These are phyloP conservation scores for Gaultheria prostrata DNA, from an alignment of 148 eudicot species.

Conservation along the genomic window DNA sequence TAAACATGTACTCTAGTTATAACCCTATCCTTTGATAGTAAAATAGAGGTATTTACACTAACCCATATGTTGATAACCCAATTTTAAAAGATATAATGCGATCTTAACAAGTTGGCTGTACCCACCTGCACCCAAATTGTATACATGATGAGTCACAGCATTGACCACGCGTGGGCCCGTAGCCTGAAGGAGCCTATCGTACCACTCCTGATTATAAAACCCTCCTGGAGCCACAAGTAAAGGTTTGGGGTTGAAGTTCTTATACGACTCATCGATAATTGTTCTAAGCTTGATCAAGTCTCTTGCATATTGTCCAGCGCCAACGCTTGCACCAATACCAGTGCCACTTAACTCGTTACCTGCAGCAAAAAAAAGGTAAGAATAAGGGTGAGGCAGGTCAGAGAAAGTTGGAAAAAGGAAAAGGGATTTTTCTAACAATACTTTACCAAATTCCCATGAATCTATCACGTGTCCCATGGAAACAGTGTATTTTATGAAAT, in stretches of 20 bases:
- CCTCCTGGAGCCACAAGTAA: constrained; percentile 85
- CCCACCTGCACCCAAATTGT: constrained; percentile 90
- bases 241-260: constrained; percentile 44
- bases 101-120: constrained; percentile 13
- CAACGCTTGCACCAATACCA: constrained; percentile 76
- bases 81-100: background rate
- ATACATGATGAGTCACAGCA: constrained; percentile 76
- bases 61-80: background rate
- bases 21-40: background rate
- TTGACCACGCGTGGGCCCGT: constrained; percentile 61
- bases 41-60: background rate
- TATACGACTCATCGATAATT: constrained; percentile 53
- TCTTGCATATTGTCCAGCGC: constrained; percentile 63
- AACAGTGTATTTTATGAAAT: constrained; percentile 72
- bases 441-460: constrained; percentile 92
- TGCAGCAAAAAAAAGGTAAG: constrained; percentile 24
- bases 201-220: constrained; percentile 75
- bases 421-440: background rate
- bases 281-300: constrained; percentile 56
- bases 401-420: background rate
- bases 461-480: constrained; percentile 82
- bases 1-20: background rate
- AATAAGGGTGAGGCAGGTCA: background rate
- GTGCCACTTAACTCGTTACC: constrained; percentile 90
- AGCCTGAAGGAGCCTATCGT: constrained; percentile 54